Evolutionary conservation across 2,329 filamentous ascomycete species (phyloP).

Genomic region (Ophiocordyceps camponoti-saundersi): DNA sequence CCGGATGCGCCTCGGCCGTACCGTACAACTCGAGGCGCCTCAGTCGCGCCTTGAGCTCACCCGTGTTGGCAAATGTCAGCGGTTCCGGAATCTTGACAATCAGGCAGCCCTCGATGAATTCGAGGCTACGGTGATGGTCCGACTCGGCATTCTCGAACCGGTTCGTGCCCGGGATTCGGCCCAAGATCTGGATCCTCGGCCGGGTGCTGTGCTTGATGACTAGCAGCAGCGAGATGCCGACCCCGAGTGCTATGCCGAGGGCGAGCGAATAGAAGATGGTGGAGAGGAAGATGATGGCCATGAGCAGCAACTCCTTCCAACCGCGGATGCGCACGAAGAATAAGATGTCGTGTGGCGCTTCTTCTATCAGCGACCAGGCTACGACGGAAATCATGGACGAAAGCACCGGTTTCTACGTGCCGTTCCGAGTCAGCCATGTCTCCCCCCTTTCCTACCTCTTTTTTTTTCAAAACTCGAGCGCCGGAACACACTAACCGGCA

Average conservation of each 20-base stretch:
- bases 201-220: slow-evolving; percentile 84
- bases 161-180: slow-evolving; percentile 68
- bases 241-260: slow-evolving; percentile 82
- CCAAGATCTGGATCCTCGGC: slow-evolving; percentile 89
- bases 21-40: slow-evolving; percentile 79
- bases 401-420: slow-evolving; percentile 66
- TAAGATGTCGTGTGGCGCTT: slow-evolving; percentile 77
- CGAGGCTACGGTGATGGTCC: slow-evolving; percentile 48
- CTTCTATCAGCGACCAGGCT: slow-evolving; percentile 85
- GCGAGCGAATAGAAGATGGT: slow-evolving; percentile 94
- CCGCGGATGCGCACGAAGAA: slow-evolving; percentile 81
- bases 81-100: slow-evolving; percentile 98
- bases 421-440: neutral
- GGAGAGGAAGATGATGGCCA: slow-evolving; percentile 76
- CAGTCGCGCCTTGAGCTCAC: slow-evolving; percentile 71
- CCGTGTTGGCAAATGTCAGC: slow-evolving; percentile 91
- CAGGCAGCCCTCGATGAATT: slow-evolving; percentile 80
- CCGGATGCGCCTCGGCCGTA: slow-evolving; percentile 70
- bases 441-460: no score
- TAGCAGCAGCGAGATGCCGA: slow-evolving; percentile 76
- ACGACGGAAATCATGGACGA: slow-evolving; percentile 92
- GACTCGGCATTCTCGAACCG: slow-evolving; percentile 75
- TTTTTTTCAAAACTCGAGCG: neutral
- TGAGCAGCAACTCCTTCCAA: slow-evolving; percentile 71
- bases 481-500: slow-evolving; percentile 50